A percentile compares a stretch with the other conserved stretches of the same genome.
phyloP scores from a whole-genome alignment of 805 yeast species.

The Metschnikowia kofuensis region DNA sequence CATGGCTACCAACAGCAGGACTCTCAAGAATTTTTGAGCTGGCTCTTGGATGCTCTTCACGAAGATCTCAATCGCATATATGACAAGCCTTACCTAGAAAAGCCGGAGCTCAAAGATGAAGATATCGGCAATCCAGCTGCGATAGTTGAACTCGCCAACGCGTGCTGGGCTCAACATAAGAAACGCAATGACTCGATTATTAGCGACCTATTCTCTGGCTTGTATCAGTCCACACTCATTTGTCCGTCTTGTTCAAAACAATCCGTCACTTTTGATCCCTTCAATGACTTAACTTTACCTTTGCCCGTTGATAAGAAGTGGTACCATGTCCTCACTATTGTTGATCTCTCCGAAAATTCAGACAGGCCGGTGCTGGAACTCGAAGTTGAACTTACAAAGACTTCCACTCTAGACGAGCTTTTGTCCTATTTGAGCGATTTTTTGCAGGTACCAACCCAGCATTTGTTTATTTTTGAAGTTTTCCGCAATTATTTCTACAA shows the following conservation, averaged over 20 bases:
- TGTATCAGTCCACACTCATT: conserved; percentile 83
- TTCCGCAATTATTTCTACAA: conserved; percentile 66
- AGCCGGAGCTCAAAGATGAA: conserved; percentile 74
- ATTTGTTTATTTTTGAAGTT: conserved; percentile 39
- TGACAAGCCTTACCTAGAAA: conserved; percentile 82
- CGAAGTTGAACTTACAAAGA: conserved; percentile 71
- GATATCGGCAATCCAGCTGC: conserved; percentile 52
- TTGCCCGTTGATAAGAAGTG: conserved; percentile 75
- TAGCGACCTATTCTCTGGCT: conserved; percentile 82
- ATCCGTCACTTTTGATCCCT: conserved; percentile 92
- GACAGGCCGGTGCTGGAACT: conserved; percentile 43
- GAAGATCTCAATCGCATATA: conserved; percentile 85
- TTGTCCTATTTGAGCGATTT: conserved; percentile 57
- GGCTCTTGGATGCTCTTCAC: conserved; percentile 82
- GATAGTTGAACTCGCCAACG: conserved; percentile 60
- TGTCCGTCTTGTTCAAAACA: conserved; percentile 83
- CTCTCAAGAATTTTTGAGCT: conserved; percentile 88
- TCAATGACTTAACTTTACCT: conserved; percentile 84
- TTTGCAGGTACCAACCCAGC: conserved; percentile 25
- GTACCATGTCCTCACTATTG: conserved; percentile 60
- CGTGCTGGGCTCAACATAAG: conserved; percentile 79
- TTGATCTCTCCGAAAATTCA: conserved; percentile 44
- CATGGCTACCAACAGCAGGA: conserved; percentile 86
- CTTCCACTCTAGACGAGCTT: conserved; percentile 61
- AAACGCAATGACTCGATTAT: conserved; percentile 81